Percentiles rank a stretch among this genome's conserved stretches.
phyloP scores from a whole-genome alignment of 2,329 filamentous ascomycete genomes.

The Drechslerella coelobrocha region DNA sequence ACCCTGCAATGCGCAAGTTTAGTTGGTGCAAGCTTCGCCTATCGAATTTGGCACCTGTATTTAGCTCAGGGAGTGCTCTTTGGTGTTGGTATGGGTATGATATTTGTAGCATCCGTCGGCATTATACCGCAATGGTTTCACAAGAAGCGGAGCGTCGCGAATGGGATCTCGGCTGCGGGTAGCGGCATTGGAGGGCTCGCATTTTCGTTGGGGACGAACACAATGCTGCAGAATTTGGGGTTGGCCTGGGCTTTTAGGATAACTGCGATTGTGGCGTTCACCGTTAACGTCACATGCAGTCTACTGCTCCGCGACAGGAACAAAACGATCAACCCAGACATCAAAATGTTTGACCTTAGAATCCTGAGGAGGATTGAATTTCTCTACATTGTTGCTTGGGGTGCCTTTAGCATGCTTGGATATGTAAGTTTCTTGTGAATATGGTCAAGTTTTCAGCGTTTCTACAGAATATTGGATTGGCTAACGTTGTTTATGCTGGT shows the following conservation, averaged over 20 bases:
- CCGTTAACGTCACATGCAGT: constrained; percentile 69
- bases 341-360: constrained; percentile 69
- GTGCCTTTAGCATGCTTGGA: constrained; percentile 73
- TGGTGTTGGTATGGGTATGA: constrained; percentile 78
- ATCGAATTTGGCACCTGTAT: constrained; percentile 75
- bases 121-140: constrained; percentile 78
- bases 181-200: constrained; percentile 76
- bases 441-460: background rate
- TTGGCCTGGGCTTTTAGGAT: constrained; percentile 73
- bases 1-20: constrained; percentile 70
- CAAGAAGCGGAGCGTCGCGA: constrained; percentile 71
- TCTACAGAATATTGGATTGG: constrained; percentile 59
- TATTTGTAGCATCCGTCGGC: constrained; percentile 73
- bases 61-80: constrained; percentile 77
- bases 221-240: constrained; percentile 71
- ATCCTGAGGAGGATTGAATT: constrained; percentile 71
- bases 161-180: constrained; percentile 72
- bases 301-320: constrained; percentile 75
- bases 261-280: constrained; percentile 69
- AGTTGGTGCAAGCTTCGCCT: constrained; percentile 73
- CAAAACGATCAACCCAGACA: constrained; percentile 71
- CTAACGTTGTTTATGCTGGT: constrained; percentile 11
- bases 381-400: constrained; percentile 70
- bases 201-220: constrained; percentile 72
- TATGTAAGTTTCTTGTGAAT: constrained; percentile 78